These are phyloP conservation scores for Aspergillus piperis DNA, from an alignment of 2,329 filamentous ascomycete genomes.

Conservation along the genomic window DNA sequence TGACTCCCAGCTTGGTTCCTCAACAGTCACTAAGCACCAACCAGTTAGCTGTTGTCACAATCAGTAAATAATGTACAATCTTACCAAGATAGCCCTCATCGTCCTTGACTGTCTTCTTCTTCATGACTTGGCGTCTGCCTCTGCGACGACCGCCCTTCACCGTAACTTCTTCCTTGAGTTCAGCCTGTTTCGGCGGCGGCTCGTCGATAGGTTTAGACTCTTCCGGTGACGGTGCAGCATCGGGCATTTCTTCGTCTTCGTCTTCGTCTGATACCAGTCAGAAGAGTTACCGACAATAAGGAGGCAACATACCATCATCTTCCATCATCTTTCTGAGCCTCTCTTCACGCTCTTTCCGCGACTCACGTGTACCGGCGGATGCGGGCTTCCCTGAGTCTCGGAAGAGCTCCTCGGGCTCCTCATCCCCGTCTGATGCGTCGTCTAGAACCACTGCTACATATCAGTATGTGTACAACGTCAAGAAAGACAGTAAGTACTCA, in stretches of 20 bases:
- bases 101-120: conserved; percentile 83
- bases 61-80: conserved; percentile 29
- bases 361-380: conserved; percentile 45
- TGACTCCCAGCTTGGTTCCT: conserved; percentile 84
- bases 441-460: conserved; percentile 47
- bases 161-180: conserved; percentile 54
- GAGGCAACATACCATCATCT: conserved; percentile 48
- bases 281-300: conserved; percentile 35
- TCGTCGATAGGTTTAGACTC: conserved; percentile 40
- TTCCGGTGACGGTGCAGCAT: conserved; percentile 48
- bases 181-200: conserved; percentile 46
- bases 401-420: conserved; percentile 57
- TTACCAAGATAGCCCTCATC: conserved; percentile 86
- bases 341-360: conserved; percentile 65
- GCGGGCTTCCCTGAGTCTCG: conserved; percentile 39
- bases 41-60: conserved; percentile 12
- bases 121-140: conserved; percentile 77
- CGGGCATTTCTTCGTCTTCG: conserved; percentile 60
- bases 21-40: conserved; percentile 65
- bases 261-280: conserved; percentile 24
- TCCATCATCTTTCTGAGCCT: conserved; percentile 76
- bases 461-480: conserved; percentile 27
- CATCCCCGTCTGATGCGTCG: conserved; percentile 61
- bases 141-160: conserved; percentile 67
- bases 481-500: conserved; percentile 26